Percentiles rank a stretch among this genome's conserved stretches.
These are phyloP conservation scores for Neopestalotiopsis clavispora DNA, from an alignment of 2,329 filamentous ascomycete species.

Conservation along the genomic window DNA sequence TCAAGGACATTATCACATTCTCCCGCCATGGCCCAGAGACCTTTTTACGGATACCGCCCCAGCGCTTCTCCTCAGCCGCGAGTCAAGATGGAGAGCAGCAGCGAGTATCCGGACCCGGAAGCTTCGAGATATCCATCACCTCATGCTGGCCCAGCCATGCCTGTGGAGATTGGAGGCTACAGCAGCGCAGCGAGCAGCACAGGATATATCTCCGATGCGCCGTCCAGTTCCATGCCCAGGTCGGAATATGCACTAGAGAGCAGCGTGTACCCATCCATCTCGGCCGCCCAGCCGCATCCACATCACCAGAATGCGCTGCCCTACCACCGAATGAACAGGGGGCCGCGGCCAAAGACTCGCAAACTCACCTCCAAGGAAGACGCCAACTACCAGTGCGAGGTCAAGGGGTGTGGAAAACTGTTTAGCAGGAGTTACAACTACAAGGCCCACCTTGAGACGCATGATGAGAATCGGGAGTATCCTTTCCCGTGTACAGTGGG, in stretches of 20 bases:
- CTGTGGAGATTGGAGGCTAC: slow-evolving; percentile 31
- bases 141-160: slow-evolving; percentile 41
- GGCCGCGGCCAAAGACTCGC: slow-evolving; percentile 42
- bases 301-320: slow-evolving; percentile 30
- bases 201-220: slow-evolving; percentile 44
- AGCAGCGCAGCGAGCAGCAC: slow-evolving; percentile 34
- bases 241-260: slow-evolving; percentile 42
- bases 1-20: slow-evolving; percentile 37
- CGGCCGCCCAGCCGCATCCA: slow-evolving; percentile 26
- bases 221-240: slow-evolving; percentile 43
- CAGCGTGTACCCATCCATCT: slow-evolving; percentile 38
- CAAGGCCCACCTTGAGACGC: slow-evolving; percentile 84
- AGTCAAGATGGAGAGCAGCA: slow-evolving; percentile 44
- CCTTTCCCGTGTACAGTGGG: slow-evolving; percentile 69
- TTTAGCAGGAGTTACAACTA: slow-evolving; percentile 88
- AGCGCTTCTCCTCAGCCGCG: slow-evolving; percentile 38
- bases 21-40: slow-evolving; percentile 35
- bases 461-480: slow-evolving; percentile 75
- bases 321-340: slow-evolving; percentile 4
- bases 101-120: slow-evolving; percentile 42
- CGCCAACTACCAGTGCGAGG: slow-evolving; percentile 72
- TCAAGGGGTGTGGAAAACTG: slow-evolving; percentile 73
- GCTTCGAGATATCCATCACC: slow-evolving; percentile 47
- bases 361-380: slow-evolving; percentile 69
- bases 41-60: slow-evolving; percentile 37